Percentiles rank a stretch among this genome's conserved stretches.
Conservation (phyloP, 345 rosid genomes). For the Erodium maritimum region DNA sequence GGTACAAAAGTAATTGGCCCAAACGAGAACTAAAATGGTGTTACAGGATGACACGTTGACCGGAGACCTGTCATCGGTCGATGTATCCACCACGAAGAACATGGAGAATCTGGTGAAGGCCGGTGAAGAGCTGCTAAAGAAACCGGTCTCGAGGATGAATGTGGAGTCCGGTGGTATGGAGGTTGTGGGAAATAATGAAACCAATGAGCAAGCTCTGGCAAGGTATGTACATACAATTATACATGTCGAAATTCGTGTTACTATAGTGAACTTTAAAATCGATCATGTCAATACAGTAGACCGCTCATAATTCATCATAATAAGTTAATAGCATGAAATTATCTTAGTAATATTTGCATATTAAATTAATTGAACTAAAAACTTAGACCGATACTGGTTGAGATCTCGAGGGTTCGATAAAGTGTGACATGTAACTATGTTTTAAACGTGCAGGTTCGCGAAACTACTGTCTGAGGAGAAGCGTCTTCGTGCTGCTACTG, state of each 20-base stretch:
- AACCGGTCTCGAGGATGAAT: slow-evolving; percentile 47
- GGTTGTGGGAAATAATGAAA: slow-evolving; percentile 16
- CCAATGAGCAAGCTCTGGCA: slow-evolving; percentile 46
- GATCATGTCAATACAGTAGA: no score
- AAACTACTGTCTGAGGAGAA: slow-evolving; percentile 47
- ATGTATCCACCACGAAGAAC: slow-evolving; percentile 46
- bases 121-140: slow-evolving; percentile 45
- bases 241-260: neutral
- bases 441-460: slow-evolving; percentile 44
- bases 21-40: neutral
- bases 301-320: no score
- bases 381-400: no score
- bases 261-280: no score
- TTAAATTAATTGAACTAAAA: no score
- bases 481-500: slow-evolving; percentile 19
- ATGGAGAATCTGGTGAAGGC: slow-evolving; percentile 42
- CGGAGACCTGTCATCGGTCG: slow-evolving; percentile 46
- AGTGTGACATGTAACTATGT: neutral
- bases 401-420: no score
- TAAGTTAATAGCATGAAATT: no score
- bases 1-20: no score
- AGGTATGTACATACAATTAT: slow-evolving; percentile 12
- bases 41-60: slow-evolving; percentile 49
- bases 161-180: slow-evolving; percentile 39
- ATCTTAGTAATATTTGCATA: no score